These are phyloP conservation scores for Globisporangium cylindrosporum DNA, from an alignment of 352 stramenopile genomes.

Conservation along the genomic window DNA sequence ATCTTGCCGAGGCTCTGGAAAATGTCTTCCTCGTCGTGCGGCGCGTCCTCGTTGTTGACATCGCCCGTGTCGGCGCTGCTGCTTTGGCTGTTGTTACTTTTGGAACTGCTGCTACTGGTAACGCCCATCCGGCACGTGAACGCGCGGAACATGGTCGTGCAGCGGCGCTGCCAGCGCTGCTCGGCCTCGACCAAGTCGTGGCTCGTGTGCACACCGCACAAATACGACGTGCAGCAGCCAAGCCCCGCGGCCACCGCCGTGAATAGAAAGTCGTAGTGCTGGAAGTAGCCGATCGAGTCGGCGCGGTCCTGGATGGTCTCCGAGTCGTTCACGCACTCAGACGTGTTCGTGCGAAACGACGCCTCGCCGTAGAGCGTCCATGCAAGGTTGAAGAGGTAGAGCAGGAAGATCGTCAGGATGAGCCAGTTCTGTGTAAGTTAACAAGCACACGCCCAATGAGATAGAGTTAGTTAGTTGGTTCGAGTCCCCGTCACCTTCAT, in stretches of 20 bases:
- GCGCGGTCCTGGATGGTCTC: constrained; percentile 52
- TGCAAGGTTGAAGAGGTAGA: constrained; percentile 50
- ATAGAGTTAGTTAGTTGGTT: neutral
- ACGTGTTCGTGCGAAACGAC: constrained; percentile 48
- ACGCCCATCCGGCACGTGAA: constrained; percentile 48
- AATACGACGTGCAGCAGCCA: constrained; percentile 51
- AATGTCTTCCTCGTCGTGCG: constrained; percentile 54
- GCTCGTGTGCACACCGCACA: constrained; percentile 67
- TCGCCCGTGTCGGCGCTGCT: neutral
- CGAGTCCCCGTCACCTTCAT: too few relatives aligned
- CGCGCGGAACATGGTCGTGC: constrained; percentile 51
- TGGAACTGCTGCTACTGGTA: constrained; percentile 8
- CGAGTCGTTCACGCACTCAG: constrained; percentile 45
- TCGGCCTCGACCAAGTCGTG: constrained; percentile 50
- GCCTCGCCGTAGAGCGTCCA: constrained; percentile 63
- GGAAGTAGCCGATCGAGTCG: constrained; percentile 55
- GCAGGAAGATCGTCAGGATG: constrained; percentile 56
- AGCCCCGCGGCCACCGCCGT: constrained; percentile 36
- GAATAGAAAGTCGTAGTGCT: constrained; percentile 73
- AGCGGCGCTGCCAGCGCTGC: constrained; percentile 64
- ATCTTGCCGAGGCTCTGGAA: constrained; percentile 64
- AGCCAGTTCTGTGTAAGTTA: constrained; percentile 32
- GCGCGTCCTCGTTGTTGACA: constrained; percentile 17
- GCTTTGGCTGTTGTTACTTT: neutral
- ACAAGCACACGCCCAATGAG: neutral